Evolutionary conservation across 78 protist genomes (phyloP).

Genomic region (Dictyostelium capitatum): DNA sequence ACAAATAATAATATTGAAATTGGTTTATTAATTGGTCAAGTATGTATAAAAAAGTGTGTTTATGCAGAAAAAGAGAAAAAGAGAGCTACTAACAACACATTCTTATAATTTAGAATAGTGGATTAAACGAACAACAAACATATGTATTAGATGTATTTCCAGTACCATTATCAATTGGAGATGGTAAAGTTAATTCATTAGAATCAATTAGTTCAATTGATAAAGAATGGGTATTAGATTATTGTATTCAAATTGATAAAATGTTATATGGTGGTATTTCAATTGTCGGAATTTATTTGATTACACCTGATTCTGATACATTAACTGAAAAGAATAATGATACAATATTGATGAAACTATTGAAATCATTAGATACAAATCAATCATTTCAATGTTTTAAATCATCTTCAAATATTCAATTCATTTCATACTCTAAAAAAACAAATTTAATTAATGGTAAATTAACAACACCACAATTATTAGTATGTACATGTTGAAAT

Average conservation of each 20-base stretch:
- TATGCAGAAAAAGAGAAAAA: too few species aligned
- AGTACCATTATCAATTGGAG: not conserved
- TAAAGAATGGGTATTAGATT: slow-evolving; percentile 42
- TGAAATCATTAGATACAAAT: not conserved
- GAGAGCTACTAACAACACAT: too few species aligned
- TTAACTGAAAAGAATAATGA: slow-evolving; percentile 1
- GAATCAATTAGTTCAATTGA: not conserved
- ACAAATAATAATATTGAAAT: not conserved
- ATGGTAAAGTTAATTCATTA: not conserved
- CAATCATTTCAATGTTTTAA: too few species aligned
- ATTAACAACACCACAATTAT: not conserved
- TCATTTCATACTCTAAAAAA: not conserved
- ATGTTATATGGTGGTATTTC: slow-evolving; percentile 49
- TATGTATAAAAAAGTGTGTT: too few species aligned
- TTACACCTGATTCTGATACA: not conserved
- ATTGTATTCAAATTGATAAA: slow-evolving; percentile 3
- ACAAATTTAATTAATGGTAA: slow-evolving; percentile 5
- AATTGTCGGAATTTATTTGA: slow-evolving; percentile 22
- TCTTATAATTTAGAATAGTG: not conserved
- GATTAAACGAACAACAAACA: not conserved
- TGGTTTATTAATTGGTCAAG: slow-evolving; percentile 31
- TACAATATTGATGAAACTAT: not conserved
- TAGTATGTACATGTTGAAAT: slow-evolving; percentile 20
- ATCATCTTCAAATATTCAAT: not conserved
- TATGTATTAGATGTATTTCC: slow-evolving; percentile 10